Base-by-base conservation (phyloP, 2,329 filamentous ascomycete genomes). In the Fusarium pininemorale region DNA sequence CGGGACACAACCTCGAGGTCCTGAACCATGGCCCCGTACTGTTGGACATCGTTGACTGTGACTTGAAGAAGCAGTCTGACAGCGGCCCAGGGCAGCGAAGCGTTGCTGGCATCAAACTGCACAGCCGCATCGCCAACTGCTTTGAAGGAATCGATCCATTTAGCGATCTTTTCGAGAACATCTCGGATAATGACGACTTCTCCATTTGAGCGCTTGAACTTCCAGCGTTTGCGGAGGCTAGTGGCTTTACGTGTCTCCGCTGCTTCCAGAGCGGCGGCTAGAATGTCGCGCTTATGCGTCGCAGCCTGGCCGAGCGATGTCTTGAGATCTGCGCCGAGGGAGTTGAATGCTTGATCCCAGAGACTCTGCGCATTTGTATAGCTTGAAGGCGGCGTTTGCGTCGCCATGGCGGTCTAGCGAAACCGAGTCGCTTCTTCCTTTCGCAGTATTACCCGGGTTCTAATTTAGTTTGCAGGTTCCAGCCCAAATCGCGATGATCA, bases 101-200 rank as follows among this genome's bases (percentile, higher is more conserved):
- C 47, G 54, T 55, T 57, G 20, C 12, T 45, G 14, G 61, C 41
- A 32, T 68, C 66, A 35, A 60, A 68, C 30, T 59, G 54, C 14
- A 65, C 65, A 10, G 35, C 53, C 9, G 32, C 45, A 6, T 68
- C 54, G n/a, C 61, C 53, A 3, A 68, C 63, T 0, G 35, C 51
- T 26, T 70, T 66, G 53, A 72, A 70, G 28, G 44, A 48, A 7
- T 61, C 30, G 13, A 66, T 44, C 69, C 66, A 70, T 28, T 66
- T 70, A 1, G 53, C 62, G 5, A 50, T 56, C 44, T 72, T 70
- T n/a, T 45, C 53, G 0, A 72, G 44, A 10, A 72, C 9, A 41
- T 72, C 61, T 14, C 69, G 66, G 2, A 70, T 18, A 11, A 56
- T 30, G 1, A 72, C 62, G 24, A 58, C 35, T 42, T 67, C 26